Evolutionary conservation across 2,329 filamentous ascomycete species (phyloP).

Genomic region (Cercospora zeae-maydis): DNA sequence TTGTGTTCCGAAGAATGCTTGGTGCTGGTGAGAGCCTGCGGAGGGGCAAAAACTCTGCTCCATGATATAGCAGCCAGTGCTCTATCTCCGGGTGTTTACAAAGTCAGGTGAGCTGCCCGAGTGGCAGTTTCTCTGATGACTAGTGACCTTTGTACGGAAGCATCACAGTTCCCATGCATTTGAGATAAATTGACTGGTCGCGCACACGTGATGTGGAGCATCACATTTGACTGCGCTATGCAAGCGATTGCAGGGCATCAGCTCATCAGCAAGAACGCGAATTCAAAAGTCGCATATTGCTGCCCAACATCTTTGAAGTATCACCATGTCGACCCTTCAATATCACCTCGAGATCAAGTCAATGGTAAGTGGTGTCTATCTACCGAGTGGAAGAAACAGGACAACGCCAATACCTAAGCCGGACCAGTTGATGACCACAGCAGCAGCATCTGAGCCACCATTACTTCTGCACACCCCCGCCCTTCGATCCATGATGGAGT

Average conservation of each 20-base stretch:
- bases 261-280: too few species aligned
- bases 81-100: neutral
- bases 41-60: neutral
- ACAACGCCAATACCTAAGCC: too few species aligned
- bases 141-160: neutral
- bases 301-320: too few species aligned
- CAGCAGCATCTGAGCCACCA: neutral
- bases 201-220: neutral
- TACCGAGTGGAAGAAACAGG: too few species aligned
- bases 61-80: neutral
- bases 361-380: too few species aligned
- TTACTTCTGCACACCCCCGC: neutral
- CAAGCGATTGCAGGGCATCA: too few species aligned
- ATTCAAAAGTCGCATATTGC: too few species aligned
- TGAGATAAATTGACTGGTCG: neutral
- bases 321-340: too few species aligned
- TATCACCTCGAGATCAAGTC: too few species aligned
- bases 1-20: neutral
- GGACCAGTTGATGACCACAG: too few species aligned
- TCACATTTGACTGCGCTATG: neutral
- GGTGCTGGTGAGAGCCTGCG: neutral
- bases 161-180: neutral
- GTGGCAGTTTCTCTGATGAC: neutral
- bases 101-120: neutral
- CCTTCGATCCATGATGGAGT: too few species aligned